These are phyloP conservation scores for Schoenoplectus tabernaemontani DNA, from an alignment of 202 grass and related monocot species.

Conservation along the genomic window DNA sequence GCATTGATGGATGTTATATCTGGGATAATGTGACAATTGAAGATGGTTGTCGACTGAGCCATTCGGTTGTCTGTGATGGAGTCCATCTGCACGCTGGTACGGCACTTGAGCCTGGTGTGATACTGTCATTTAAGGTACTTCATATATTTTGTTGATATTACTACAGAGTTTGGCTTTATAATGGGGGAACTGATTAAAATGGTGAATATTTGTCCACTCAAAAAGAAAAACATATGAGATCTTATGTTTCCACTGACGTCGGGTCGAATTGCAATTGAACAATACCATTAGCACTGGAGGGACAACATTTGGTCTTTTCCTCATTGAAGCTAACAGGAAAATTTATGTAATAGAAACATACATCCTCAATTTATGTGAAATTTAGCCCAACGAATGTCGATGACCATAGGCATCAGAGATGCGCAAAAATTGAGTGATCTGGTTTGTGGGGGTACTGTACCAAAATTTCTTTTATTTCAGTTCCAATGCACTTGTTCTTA, in stretches of 20 bases:
- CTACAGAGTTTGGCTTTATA: no score
- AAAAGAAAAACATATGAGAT: no score
- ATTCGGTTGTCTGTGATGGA: slow-evolving; percentile 70
- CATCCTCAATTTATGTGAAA: background rate
- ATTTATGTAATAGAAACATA: background rate
- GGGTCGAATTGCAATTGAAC: background rate
- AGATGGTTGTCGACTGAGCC: slow-evolving; percentile 78
- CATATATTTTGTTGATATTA: slow-evolving; percentile 13
- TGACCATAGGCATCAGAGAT: background rate
- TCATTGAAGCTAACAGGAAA: background rate
- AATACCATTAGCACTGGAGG: background rate
- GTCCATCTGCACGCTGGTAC: slow-evolving; percentile 66
- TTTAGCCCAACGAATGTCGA: background rate
- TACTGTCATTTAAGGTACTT: slow-evolving; percentile 86
- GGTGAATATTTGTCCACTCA: no score
- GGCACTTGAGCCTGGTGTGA: slow-evolving; percentile 63
- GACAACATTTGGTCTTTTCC: background rate
- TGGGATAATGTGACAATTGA: slow-evolving; percentile 89
- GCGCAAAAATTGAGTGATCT: background rate
- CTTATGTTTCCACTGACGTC: no score
- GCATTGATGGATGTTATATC: slow-evolving; percentile 61
- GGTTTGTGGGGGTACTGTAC: background rate
- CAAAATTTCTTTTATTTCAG: background rate
- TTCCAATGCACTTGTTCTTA: background rate
- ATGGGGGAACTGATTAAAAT: no score